Percentiles rank a stretch among this genome's conserved stretches.
Conservation (phyloP, 768 basidiomycete genomes). For the Suillus alpinus region DNA sequence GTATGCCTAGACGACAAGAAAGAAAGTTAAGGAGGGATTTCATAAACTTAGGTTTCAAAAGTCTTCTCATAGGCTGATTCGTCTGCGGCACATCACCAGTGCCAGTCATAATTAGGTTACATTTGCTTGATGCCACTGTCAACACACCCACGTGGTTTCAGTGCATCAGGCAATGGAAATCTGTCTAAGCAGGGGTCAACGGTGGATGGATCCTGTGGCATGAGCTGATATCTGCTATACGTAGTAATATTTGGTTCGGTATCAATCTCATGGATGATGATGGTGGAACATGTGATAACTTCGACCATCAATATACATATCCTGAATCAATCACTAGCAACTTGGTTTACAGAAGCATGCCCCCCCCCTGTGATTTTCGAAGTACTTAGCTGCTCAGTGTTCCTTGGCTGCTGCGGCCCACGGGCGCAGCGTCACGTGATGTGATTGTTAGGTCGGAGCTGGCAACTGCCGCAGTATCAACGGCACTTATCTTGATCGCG, state of each 20-base stretch:
- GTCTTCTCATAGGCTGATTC: background rate
- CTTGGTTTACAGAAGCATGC: background rate
- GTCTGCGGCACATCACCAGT: conserved; percentile 13
- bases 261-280: background rate
- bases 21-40: background rate
- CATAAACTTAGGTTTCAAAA: background rate
- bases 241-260: background rate
- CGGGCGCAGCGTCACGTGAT: background rate
- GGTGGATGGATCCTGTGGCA: background rate
- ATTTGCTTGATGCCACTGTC: background rate
- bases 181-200: background rate
- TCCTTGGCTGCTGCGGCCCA: background rate
- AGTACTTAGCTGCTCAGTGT: background rate
- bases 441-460: conserved; percentile 3
- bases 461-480: conserved; percentile 3
- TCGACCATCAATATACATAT: background rate
- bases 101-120: conserved; percentile 16
- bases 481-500: conserved; percentile 3
- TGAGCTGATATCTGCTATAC: background rate
- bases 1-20: background rate
- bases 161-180: background rate
- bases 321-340: background rate
- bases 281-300: background rate
- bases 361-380: background rate
- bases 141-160: background rate